A percentile compares a stretch with the other conserved stretches of the same genome.
These are phyloP conservation scores for Eucommia ulmoides DNA, from an alignment of 257 asterid genomes.

Conservation along the genomic window DNA sequence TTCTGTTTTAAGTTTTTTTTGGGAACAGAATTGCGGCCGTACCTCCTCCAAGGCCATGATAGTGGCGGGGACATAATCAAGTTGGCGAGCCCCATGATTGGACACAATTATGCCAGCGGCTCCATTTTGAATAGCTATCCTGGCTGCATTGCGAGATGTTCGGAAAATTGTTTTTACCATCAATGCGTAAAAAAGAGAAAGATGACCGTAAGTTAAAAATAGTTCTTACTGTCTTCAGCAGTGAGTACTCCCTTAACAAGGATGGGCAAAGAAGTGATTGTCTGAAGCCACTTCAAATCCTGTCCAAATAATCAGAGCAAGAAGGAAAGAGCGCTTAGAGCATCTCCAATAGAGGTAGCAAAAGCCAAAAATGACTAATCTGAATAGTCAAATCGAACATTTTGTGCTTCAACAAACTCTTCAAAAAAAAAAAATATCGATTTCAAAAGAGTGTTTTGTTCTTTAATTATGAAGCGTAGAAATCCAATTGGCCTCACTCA, in stretches of 20 bases:
- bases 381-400: too few species aligned
- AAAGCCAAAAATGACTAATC: too few species aligned
- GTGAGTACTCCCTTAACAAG: conserved; percentile 93
- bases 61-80: conserved; percentile 87
- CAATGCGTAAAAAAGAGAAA: not conserved
- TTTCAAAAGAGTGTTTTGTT: too few species aligned
- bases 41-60: conserved; percentile 89
- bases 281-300: conserved; percentile 95
- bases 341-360: too few species aligned
- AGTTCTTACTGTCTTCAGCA: conserved; percentile 72
- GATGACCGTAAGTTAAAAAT: not conserved
- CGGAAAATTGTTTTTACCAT: conserved; percentile 7
- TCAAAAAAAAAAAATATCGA: too few species aligned
- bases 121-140: conserved; percentile 76
- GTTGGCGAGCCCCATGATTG: conserved; percentile 97
- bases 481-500: too few species aligned
- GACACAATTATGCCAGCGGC: conserved; percentile 92
- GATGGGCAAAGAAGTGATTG: conserved; percentile 93
- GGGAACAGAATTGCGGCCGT: too few species aligned
- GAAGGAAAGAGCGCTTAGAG: not conserved
- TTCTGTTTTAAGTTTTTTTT: too few species aligned
- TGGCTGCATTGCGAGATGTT: conserved; percentile 33
- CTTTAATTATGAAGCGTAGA: too few species aligned
- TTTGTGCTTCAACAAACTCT: too few species aligned
- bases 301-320: conserved; percentile 16